Percentiles rank a stretch among this genome's conserved stretches.
These are phyloP conservation scores for Coleophoma eucalyptorum DNA, from an alignment of 2,329 filamentous ascomycete genomes.

Conservation along the genomic window DNA sequence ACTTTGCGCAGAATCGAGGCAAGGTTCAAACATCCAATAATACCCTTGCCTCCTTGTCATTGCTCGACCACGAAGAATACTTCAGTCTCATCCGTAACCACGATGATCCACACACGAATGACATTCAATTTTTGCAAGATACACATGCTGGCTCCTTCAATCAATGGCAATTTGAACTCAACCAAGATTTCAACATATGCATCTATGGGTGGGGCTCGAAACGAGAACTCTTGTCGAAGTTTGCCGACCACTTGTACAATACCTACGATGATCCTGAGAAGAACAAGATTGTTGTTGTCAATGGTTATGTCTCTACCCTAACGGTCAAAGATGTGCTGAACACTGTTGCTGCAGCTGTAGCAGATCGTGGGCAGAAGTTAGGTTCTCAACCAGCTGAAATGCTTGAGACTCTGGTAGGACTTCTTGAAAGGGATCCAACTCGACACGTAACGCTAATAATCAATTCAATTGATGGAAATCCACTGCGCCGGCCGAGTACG, in stretches of 20 bases:
- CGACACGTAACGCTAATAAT: constrained; percentile 64
- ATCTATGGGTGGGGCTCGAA: constrained; percentile 94
- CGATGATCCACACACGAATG: constrained; percentile 64
- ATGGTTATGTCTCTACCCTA: constrained; percentile 71
- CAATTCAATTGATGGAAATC: constrained; percentile 80
- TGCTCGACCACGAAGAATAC: constrained; percentile 91
- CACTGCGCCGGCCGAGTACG: constrained; percentile 66
- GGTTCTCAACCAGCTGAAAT: constrained; percentile 57
- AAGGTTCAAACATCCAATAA: constrained; percentile 82
- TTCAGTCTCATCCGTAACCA: constrained; percentile 63
- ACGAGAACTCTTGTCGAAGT: constrained; percentile 66
- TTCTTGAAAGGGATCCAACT: constrained; percentile 47
- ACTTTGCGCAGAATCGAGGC: constrained; percentile 88
- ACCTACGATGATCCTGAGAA: constrained; percentile 24
- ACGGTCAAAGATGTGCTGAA: constrained; percentile 66
- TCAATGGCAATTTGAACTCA: constrained; percentile 90
- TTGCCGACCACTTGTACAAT: constrained; percentile 67
- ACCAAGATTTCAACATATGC: constrained; percentile 83
- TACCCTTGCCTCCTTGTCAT: constrained; percentile 67
- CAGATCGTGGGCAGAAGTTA: constrained; percentile 38
- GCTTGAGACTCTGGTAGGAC: constrained; percentile 59
- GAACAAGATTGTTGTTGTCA: constrained; percentile 72
- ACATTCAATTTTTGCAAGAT: constrained; percentile 67
- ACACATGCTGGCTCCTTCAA: constrained; percentile 79
- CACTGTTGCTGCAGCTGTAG: constrained; percentile 62